These are phyloP conservation scores for Kingdonia uniflora DNA, from an alignment of 164 flowering plant species.

Conservation along the genomic window DNA sequence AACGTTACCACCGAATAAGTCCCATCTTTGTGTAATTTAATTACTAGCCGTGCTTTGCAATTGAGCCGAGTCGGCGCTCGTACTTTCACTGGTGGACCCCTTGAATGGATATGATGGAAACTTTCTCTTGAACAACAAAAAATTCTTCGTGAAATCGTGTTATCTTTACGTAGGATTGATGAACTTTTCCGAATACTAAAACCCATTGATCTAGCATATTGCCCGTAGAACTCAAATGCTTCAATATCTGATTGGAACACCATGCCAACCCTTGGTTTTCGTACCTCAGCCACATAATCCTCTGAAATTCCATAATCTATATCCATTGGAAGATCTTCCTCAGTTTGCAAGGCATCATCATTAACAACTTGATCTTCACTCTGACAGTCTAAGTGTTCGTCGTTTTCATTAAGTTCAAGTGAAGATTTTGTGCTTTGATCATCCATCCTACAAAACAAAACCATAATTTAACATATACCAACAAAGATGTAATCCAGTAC, in stretches of 20 bases:
- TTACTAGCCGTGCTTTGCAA: conserved; percentile 1
- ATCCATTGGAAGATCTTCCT: neutral
- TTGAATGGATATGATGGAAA: neutral
- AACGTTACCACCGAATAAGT: neutral
- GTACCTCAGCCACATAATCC: neutral
- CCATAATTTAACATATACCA: no score
- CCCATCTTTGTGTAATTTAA: neutral
- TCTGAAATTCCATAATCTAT: neutral
- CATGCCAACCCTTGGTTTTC: conserved; percentile 2
- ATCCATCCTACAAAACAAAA: neutral
- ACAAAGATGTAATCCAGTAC: no score
- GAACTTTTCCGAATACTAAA: conserved; percentile 3
- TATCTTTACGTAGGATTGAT: neutral
- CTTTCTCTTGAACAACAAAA: conserved; percentile 4
- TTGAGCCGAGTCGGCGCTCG: neutral
- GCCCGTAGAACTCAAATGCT: neutral
- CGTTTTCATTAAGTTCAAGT: conserved; percentile 1
- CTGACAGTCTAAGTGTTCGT: no score
- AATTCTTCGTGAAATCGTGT: neutral
- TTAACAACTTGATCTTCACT: no score
- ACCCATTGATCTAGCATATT: conserved; percentile 2
- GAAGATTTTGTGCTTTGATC: neutral
- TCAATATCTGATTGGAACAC: conserved; percentile 1
- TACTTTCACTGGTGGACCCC: neutral
- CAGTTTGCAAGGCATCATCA: neutral